Base-by-base conservation (phyloP, 2,329 filamentous ascomycete genomes). In the Torrubiellomyces zombiae region DNA sequence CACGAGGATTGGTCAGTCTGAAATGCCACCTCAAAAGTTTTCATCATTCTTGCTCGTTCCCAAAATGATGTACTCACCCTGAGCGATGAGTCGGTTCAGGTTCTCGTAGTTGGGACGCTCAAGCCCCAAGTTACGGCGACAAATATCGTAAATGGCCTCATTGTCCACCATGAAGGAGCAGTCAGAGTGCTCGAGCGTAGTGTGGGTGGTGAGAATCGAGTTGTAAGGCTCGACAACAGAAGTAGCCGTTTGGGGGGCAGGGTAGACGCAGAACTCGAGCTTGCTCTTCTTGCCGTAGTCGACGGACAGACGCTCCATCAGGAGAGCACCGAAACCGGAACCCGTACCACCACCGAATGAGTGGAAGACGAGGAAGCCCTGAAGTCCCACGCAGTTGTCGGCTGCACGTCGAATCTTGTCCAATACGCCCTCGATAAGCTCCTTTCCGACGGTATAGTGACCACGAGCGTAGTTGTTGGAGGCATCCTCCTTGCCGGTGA, bases 241-340 rank as follows among this genome's bases (percentile, higher is more conserved):
- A 47, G 86, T 94, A 42, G 86, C 82, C 40, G 89, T 89, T 65
- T 93, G 85, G 32, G 89, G 89, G 42, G 89, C 85, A 48, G 89
- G 89, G 67, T 98, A 98, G 50, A 98, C 85, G 49, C 83, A 93
- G 70, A 98, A 98, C 62, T 98, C 89, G 37, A 98, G 73, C 76
- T 98, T 98, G 72, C 80, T 91, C 77, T 98, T 98, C 77, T 98
- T 98, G 67, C 89, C 86, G 53, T 94, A 98, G 63, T 98, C 89
- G 48, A 94, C 81, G 18, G 89, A 95, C 34, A 98, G 75, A 53
- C 89, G 86, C 68, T 98, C 89, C 83, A 98, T 92, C 45, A 98
- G 68, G 41, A 98, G 75, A 46, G 89, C 89, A 61, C 89, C 89
- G 58, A 98, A 98, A 51, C 89, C 89, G 44, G 89, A 98, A 47